Percentiles rank a stretch among this genome's conserved stretches.
Evolutionary conservation across 2,329 filamentous ascomycete species (phyloP).

Genomic region (Aspergillus pseudoglaucus): DNA sequence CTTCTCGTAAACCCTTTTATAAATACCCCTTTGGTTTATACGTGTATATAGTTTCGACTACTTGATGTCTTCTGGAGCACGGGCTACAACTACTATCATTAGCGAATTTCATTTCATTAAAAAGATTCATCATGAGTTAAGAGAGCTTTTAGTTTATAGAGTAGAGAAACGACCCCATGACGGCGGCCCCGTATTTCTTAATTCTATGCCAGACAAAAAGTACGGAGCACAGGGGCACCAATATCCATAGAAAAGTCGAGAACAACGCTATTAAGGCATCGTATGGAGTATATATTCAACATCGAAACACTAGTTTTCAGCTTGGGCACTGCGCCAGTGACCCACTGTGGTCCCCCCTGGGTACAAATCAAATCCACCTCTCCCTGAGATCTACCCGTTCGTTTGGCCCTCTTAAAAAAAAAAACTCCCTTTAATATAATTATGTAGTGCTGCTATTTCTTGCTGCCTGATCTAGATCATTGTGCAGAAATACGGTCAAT

Average conservation of each 20-base stretch:
- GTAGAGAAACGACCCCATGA: too few species aligned
- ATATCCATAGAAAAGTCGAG: background rate
- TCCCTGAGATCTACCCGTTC: too few species aligned
- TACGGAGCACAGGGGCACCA: background rate
- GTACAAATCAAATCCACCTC: too few species aligned
- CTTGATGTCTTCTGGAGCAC: background rate
- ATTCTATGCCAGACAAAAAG: too few species aligned
- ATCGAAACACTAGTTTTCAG: background rate
- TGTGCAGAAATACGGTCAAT: slow-evolving; percentile 22
- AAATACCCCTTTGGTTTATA: background rate
- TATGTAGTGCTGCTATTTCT: too few species aligned
- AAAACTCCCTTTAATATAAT: too few species aligned
- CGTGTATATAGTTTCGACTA: background rate
- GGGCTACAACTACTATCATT: background rate
- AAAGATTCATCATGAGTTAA: too few species aligned
- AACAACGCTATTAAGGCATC: background rate
- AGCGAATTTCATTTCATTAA: background rate
- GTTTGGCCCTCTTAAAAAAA: too few species aligned
- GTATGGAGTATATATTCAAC: background rate
- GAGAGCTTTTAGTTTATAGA: too few species aligned
- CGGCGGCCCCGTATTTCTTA: too few species aligned
- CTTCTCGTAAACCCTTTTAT: background rate
- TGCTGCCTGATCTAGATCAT: background rate
- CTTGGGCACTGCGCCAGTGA: background rate
- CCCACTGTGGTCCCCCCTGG: background rate